Evolutionary conservation across 257 asterid species (phyloP).

Genomic region (Sherardia arvensis): DNA sequence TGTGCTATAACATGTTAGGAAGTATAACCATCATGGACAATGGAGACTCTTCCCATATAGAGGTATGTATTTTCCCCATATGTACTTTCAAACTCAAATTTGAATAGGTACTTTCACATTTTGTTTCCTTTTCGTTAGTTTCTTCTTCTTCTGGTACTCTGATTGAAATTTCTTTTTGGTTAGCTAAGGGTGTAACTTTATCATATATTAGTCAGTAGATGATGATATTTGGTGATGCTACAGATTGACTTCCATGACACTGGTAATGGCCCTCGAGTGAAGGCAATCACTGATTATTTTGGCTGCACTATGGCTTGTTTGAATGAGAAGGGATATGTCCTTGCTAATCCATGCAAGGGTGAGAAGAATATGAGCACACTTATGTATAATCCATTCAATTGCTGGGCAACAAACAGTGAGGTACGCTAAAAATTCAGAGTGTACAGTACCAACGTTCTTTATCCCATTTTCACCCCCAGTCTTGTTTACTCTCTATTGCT

Average conservation of each 20-base stretch:
- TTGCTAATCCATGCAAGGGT: conserved; percentile 97
- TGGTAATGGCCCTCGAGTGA: conserved; percentile 79
- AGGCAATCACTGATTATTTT: conserved; percentile 55
- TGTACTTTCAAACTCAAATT: not conserved
- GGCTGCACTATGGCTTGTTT: conserved; percentile 96
- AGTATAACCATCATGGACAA: conserved; percentile 85
- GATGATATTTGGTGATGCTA: conserved; percentile 21
- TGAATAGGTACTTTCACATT: not conserved
- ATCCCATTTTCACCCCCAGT: not conserved
- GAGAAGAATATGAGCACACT: conserved; percentile 94
- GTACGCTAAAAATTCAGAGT: conserved; percentile 21
- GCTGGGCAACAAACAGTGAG: conserved; percentile 98
- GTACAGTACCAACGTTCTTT: too few species aligned
- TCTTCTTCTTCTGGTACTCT: not conserved
- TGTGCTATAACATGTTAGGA: conserved; percentile 93
- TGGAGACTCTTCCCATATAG: conserved; percentile 90
- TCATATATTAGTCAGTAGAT: conserved; percentile 12
- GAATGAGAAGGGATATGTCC: conserved; percentile 72
- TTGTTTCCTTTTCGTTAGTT: not conserved
- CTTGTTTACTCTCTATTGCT: conserved; percentile 7
- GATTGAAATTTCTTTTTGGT: not conserved
- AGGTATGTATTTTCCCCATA: conserved; percentile 37
- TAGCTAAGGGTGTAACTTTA: not conserved
- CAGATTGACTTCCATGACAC: conserved; percentile 98
- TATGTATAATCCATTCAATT: conserved; percentile 87